Evolutionary conservation across 1,284 basidiomycete genomes (phyloP), one percentile per base, ranked within the genome.

Genomic region (Tilletia caries): DNA sequence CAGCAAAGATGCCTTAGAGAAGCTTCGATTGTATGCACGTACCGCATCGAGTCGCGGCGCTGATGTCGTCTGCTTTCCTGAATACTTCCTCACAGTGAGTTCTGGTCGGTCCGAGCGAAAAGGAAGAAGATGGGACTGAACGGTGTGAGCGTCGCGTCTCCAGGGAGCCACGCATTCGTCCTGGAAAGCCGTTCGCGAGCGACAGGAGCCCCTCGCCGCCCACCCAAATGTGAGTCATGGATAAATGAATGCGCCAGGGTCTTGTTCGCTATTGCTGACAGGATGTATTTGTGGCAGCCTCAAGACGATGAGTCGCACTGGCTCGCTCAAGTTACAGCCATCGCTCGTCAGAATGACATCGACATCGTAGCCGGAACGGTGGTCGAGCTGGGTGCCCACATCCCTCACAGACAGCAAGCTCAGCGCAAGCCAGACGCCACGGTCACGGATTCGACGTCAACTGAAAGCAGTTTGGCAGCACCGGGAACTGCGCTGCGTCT

Each of bases 291-390:
- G 37, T 27, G 37, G 25, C 43, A 72, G 23, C 71, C 67, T 2
- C 66, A 70, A 6, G 68, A 70, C 1, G 68, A 72, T 2, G 74
- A 77, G 43, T 73, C 75, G 48, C 73, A 67, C 20, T 80, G 78
- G 75, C 71, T 80, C 20, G 54, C 71, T 29, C 65, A 71, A 32
- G 73, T 80, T 43, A 67, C 71, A n/a, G 48, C 64, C 18, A 70
- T 75, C 1, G 80, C 79, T 2, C 29, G 67, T 12, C 69, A 73
- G 65, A 68, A 70, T 67, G 74, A 77, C 50, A 72, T 82, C 23
- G 79, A 80, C n/a, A 78, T 82, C 27, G 80, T 82, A 0, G 79
- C 79, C 0, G 81, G 81, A 3, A 82, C 81, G 0, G 79, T 79
- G 4, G 80, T 82, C 3, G 76, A 82, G 68, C 64, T 76, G 2